Evolutionary conservation across 202 grass and related monocot species (phyloP).

Genomic region (Bolboschoenoplectus hybrid): DNA sequence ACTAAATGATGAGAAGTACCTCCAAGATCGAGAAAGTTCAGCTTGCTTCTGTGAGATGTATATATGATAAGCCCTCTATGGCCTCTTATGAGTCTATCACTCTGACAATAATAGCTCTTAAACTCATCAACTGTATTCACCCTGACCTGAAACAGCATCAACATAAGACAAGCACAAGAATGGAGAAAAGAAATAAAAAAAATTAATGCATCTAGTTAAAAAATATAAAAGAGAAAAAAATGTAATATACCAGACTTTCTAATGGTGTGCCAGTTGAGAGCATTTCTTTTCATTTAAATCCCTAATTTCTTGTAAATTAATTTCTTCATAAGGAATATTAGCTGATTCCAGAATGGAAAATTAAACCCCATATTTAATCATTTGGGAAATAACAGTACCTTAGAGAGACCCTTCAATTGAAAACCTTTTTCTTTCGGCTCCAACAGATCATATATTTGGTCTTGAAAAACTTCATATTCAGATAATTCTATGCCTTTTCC

Average conservation of each 20-base stretch:
- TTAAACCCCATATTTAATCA: not conserved
- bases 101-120: not conserved
- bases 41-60: conserved; percentile 14
- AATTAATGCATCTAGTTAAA: not conserved
- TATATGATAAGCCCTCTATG: conserved; percentile 38
- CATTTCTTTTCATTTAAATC: not conserved
- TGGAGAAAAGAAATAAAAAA: not conserved
- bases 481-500: conserved; percentile 18
- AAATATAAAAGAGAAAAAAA: not conserved
- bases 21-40: conserved; percentile 36
- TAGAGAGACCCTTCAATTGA: conserved; percentile 29
- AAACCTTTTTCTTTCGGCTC: not conserved
- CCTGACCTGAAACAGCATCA: conserved; percentile 24
- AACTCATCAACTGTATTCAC: conserved; percentile 37
- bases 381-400: conserved; percentile 14
- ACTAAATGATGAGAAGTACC: conserved; percentile 23
- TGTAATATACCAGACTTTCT: not conserved
- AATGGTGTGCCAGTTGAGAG: not conserved
- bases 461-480: conserved; percentile 34
- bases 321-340: not conserved
- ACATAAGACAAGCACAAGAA: not conserved
- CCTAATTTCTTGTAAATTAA: not conserved
- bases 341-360: not conserved
- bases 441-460: conserved; percentile 37
- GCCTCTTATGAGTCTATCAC: not conserved